These are phyloP conservation scores for Vitis hybrid DNA, from an alignment of 177 flowering plant species.

Conservation along the genomic window DNA sequence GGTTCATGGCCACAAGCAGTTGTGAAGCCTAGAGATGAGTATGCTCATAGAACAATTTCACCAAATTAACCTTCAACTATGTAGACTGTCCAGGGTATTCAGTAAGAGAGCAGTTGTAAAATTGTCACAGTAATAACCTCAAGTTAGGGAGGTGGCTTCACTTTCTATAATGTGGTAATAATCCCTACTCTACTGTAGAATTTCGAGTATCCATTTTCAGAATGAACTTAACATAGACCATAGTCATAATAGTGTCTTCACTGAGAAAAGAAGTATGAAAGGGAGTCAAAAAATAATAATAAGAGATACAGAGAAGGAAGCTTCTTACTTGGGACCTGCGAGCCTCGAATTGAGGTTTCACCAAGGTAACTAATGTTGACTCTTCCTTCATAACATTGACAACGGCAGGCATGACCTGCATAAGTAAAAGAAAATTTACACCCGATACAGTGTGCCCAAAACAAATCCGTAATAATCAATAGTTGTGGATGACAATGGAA, in stretches of 20 bases:
- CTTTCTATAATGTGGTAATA: no score
- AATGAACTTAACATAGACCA: neutral
- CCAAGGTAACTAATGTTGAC: constrained; percentile 73
- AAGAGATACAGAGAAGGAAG: neutral
- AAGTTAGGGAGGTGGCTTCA: no score
- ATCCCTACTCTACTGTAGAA: no score
- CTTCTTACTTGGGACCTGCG: constrained; percentile 77
- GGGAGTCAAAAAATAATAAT: neutral
- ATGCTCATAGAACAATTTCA: no score
- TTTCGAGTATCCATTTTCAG: neutral
- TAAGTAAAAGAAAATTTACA: neutral
- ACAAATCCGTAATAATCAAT: neutral
- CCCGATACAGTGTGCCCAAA: neutral
- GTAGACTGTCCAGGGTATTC: no score
- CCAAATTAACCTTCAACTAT: no score
- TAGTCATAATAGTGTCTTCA: neutral
- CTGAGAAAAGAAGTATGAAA: neutral
- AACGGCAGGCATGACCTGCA: constrained; percentile 97
- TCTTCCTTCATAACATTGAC: constrained; percentile 81
- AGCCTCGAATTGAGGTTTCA: constrained; percentile 98
- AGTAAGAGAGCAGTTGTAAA: no score
- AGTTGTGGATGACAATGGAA: neutral
- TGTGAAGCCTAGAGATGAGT: no score
- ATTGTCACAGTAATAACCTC: no score
- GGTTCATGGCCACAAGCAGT: no score